Conservation (phyloP, 306 rosid species). For the Coriaria nepalensis region DNA sequence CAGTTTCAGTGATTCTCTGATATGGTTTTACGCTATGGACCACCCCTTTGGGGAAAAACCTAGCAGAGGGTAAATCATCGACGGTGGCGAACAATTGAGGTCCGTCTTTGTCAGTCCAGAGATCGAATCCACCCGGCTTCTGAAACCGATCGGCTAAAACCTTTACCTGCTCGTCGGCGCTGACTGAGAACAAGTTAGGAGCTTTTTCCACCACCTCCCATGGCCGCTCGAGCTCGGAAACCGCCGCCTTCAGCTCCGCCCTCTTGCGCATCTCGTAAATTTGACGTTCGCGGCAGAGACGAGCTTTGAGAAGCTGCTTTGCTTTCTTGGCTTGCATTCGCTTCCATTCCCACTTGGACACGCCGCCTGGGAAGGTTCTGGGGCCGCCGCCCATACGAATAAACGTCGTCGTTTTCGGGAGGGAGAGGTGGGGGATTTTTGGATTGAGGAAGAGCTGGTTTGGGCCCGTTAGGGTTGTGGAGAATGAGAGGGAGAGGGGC, state of each 20-base stretch:
- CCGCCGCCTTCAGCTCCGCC: slow-evolving; percentile 81
- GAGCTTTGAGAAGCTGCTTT: slow-evolving; percentile 77
- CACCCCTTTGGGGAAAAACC: slow-evolving; percentile 89
- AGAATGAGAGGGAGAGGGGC: slow-evolving; percentile 24
- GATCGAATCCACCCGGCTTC: slow-evolving; percentile 75
- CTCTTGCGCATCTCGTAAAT: slow-evolving; percentile 95
- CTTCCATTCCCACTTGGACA: slow-evolving; percentile 97
- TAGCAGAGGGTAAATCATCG: slow-evolving; percentile 73
- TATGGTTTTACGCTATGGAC: slow-evolving; percentile 81
- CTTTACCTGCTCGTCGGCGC: slow-evolving; percentile 83
- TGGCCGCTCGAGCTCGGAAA: slow-evolving; percentile 79
- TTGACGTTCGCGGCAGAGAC: slow-evolving; percentile 73
- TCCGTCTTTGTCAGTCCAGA: slow-evolving; percentile 77
- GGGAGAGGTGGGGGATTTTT: slow-evolving; percentile 13
- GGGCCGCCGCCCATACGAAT: slow-evolving; percentile 99
- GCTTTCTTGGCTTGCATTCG: slow-evolving; percentile 84
- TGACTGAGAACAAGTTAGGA: slow-evolving; percentile 53
- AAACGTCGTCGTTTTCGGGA: slow-evolving; percentile 18
- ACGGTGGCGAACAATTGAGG: slow-evolving; percentile 64
- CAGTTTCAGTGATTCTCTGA: slow-evolving; percentile 27
- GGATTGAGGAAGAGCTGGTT: slow-evolving; percentile 23
- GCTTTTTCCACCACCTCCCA: slow-evolving; percentile 81
- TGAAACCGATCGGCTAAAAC: slow-evolving; percentile 89
- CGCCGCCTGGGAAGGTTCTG: slow-evolving; percentile 83
- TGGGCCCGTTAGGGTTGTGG: slow-evolving; percentile 21